A percentile compares a stretch with the other conserved stretches of the same genome.
phyloP scores from a whole-genome alignment of 371 early-diverging fungal species.

The Thermomucor indicae-seudaticae region DNA sequence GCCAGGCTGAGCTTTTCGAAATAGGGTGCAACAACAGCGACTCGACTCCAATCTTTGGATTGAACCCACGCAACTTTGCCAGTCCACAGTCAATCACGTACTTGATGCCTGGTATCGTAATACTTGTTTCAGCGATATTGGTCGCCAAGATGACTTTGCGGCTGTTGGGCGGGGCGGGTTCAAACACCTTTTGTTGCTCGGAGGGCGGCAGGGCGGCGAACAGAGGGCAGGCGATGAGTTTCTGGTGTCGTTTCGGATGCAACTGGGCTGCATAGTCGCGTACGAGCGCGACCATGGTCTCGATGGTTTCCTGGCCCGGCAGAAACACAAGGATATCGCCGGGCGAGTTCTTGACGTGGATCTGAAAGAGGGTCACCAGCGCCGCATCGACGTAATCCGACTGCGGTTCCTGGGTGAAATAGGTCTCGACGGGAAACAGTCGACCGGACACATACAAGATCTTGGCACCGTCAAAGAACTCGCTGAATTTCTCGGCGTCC shows the following conservation, averaged over 20 bases:
- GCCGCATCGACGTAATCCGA: conserved; percentile 91
- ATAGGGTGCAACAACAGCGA: conserved; percentile 84
- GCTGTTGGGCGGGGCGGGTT: conserved; percentile 78
- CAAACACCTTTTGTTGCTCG: conserved; percentile 90
- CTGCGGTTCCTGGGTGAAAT: conserved; percentile 73
- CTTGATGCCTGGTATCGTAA: conserved; percentile 97
- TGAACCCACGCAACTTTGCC: conserved; percentile 95
- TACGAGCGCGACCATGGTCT: conserved; percentile 77
- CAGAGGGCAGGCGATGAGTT: conserved; percentile 66
- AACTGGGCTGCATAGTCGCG: conserved; percentile 53
- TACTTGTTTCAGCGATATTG: conserved; percentile 98
- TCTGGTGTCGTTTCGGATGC: conserved; percentile 40
- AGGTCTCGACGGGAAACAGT: conserved; percentile 83
- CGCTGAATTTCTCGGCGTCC: conserved; percentile 88
- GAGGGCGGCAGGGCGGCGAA: conserved; percentile 93
- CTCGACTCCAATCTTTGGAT: conserved; percentile 92
- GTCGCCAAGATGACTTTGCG: conserved; percentile 95
- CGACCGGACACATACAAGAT: conserved; percentile 82
- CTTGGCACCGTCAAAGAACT: conserved; percentile 85
- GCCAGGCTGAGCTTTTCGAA: conserved; percentile 93
- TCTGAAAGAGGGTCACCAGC: conserved; percentile 81
- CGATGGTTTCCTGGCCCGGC: conserved; percentile 92
- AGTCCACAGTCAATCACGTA: conserved; percentile 99
- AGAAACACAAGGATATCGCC: conserved; percentile 94
- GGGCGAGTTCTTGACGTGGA: conserved; percentile 79